Base-by-base conservation (phyloP, 1,284 basidiomycete genomes). In the Trametes hirsuta region DNA sequence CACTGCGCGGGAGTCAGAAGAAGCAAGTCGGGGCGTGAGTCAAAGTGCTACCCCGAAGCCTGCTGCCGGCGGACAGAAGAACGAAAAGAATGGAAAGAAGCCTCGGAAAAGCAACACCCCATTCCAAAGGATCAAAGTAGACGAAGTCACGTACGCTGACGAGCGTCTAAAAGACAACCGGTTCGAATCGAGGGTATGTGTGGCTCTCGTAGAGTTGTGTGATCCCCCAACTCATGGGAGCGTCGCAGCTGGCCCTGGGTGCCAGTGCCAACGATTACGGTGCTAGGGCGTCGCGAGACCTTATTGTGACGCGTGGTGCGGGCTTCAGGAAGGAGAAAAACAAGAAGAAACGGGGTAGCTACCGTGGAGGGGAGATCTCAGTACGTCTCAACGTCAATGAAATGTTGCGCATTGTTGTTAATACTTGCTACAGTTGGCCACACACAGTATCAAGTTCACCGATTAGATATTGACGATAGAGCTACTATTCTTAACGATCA, bases 281-380 rank as follows among this genome's bases (percentile, higher is more conserved):
- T 35, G 90, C 89, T 18, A 84, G 83, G 57, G 97, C 97, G 0
- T 87, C 88, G 62, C 81, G 84, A 48, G 97, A 98, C 76, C 79
- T 99, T 61, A 91, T 97, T 66, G 92, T 96, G 22, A 98, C 97
- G 2, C 85, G 94, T 6, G 97, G 97, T 11, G 91, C 92, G 49
- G 93, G 94, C 8, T 99, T 99, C 81, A 86, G 95, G 55, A 99
- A 98, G 77, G 97, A 98, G 81, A 98, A 99, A 80, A 98, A 98
- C 80, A 99, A 99, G 86, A 98, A 98, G 81, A 98, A 99, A 79
- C 82, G 92, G 68, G 97, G 95, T 3, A 93, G 90, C 65, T 97
- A 97, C 75, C 85, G 85, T 50, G 95, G 95, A 18, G 95, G 95
- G 37, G 92, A 94, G 68, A 97, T 97, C 63, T 95, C 94, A 37